Evolutionary conservation across 2,329 filamentous ascomycete species (phyloP), one percentile per base, ranked within the genome.

Genomic region (Paraphaeosphaeria minitans): DNA sequence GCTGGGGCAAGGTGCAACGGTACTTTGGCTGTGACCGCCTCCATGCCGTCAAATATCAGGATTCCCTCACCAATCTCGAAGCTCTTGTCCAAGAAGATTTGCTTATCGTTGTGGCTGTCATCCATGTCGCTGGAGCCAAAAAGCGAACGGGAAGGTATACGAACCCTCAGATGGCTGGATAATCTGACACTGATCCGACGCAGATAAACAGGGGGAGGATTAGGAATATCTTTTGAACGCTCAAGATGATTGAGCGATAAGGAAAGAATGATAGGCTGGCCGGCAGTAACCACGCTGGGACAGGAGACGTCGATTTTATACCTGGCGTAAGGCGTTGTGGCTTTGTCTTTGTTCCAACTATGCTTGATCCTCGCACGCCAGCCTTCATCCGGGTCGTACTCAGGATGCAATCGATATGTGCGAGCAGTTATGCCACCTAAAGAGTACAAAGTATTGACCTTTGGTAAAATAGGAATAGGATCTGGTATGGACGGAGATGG

Each of bases 171-270:
- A 5, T 37, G 43, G 1, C 66, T 63, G 2, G 61, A 47, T 1
- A 74, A 33, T 31, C 63, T 68, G 13, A 72, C 65, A 42, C 66
- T 64, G 1, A 74, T 31, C 3, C 69, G 63, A 16, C 64, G 69
- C 12, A 74, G 50, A 29, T 64, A 64, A 0, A 74, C 42, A 19
- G 64, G 59, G 2, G 70, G 71, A 19, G 68, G 67, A 14, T 58
- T 49, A 1, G 54, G 57, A 1, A 73, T 47, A 4, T 69, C 71
- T n/a, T 64, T 56, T 3, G 67, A 70, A 12, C 70, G 67, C 22
- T 71, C 65, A 3, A 67, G 55, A 37, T 73, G 70, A 10, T 67
- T 57, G 14, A 74, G 31, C 13, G 53, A 63, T 0, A 73, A 45
- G 5, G 59, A 43, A n/a, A 67, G 56, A 6, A 63, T 62, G 2